These are phyloP conservation scores for Petunia secreta DNA, from an alignment of 257 asterid species.

Conservation along the genomic window DNA sequence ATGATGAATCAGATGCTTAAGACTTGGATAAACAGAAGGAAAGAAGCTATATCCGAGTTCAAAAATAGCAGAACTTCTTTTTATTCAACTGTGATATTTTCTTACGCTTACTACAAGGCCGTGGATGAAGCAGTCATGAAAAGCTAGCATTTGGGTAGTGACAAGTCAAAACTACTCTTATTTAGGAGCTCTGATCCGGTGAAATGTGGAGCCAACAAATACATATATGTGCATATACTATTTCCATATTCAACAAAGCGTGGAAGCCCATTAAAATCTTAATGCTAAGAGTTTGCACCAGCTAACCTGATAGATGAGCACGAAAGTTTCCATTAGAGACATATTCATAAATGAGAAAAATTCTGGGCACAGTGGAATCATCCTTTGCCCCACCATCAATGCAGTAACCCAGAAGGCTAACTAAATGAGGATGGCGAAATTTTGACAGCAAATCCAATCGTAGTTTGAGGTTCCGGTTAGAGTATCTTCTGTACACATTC, in stretches of 20 bases:
- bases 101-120: too few species aligned
- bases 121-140: too few species aligned
- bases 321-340: slow-evolving; percentile 75
- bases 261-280: background rate
- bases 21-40: background rate
- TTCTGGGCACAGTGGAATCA: slow-evolving; percentile 61
- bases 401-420: slow-evolving; percentile 79
- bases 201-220: too few species aligned
- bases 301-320: slow-evolving; percentile 80
- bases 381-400: slow-evolving; percentile 70
- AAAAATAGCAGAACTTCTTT: background rate
- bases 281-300: background rate
- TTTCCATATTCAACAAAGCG: background rate
- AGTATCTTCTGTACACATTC: slow-evolving; percentile 57
- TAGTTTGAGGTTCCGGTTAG: slow-evolving; percentile 64
- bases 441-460: slow-evolving; percentile 85
- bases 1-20: slow-evolving; percentile 2
- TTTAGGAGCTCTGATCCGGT: too few species aligned
- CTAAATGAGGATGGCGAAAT: slow-evolving; percentile 89
- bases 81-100: too few species aligned
- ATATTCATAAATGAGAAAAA: slow-evolving; percentile 83
- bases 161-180: background rate
- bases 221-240: background rate
- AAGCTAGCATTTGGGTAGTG: too few species aligned
- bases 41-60: background rate